Conservation (phyloP, 768 basidiomycete genomes). For the Boletales sp. region DNA sequence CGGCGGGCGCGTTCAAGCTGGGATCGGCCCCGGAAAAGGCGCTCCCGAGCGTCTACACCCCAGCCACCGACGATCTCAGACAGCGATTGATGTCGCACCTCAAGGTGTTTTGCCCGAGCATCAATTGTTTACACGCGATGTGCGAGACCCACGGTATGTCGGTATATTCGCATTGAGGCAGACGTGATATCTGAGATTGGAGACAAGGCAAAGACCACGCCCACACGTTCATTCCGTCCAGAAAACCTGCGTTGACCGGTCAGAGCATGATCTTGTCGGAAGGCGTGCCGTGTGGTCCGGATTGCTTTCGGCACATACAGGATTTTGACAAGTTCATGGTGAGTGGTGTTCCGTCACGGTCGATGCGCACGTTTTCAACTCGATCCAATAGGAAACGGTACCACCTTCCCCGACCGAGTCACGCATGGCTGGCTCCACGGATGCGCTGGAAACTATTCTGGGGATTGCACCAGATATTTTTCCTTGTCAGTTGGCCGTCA, state of each 20-base stretch:
- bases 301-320: conserved; percentile 28
- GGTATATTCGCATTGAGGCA: no score
- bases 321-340: conserved; percentile 25
- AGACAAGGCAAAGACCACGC: conserved; percentile 2
- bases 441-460: conserved; percentile 35
- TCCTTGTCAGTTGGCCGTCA: conserved; percentile 48
- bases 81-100: conserved; percentile 31
- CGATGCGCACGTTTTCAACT: background rate
- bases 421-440: conserved; percentile 5
- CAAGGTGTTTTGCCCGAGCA: conserved; percentile 41
- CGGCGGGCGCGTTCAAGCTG: conserved; percentile 14
- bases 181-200: background rate
- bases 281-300: conserved; percentile 28
- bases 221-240: conserved; percentile 12
- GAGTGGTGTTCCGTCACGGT: background rate
- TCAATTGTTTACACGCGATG: conserved; percentile 39
- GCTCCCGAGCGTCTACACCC: conserved; percentile 4
- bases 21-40: background rate
- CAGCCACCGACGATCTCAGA: conserved; percentile 27
- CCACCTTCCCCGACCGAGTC: conserved; percentile 14
- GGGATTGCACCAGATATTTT: conserved; percentile 41
- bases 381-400: conserved; percentile 15
- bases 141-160: conserved; percentile 40
- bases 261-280: conserved; percentile 25
- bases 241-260: conserved; percentile 21